A percentile compares a stretch with the other conserved stretches of the same genome.
Evolutionary conservation across 2,329 filamentous ascomycete species (phyloP).

Genomic region (Penicillium hesseltinei): DNA sequence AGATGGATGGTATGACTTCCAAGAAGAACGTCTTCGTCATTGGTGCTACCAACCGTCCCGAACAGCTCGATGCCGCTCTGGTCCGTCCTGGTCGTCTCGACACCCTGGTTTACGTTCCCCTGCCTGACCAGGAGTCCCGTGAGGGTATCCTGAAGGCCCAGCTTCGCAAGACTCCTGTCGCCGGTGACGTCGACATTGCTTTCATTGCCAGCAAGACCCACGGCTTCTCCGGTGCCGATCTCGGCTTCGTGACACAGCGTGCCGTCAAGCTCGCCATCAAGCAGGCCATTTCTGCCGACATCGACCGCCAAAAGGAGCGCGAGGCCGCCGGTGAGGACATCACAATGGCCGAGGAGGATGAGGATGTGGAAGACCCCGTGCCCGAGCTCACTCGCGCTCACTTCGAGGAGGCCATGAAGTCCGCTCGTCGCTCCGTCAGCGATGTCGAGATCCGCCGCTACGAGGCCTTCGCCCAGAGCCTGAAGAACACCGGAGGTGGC

Average conservation of each 20-base stretch:
- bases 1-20: slow-evolving; percentile 99
- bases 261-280: slow-evolving; percentile 99
- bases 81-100: slow-evolving; percentile 98
- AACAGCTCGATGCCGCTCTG: slow-evolving; percentile 96
- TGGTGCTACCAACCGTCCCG: slow-evolving; percentile 95
- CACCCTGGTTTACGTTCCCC: slow-evolving; percentile 95
- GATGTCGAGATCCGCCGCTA: slow-evolving; percentile 98
- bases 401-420: slow-evolving; percentile 98
- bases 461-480: slow-evolving; percentile 96
- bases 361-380: slow-evolving; percentile 77
- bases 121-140: slow-evolving; percentile 88
- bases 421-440: slow-evolving; percentile 86
- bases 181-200: slow-evolving; percentile 78
- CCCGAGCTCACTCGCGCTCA: slow-evolving; percentile 93
- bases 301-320: slow-evolving; percentile 84
- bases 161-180: slow-evolving; percentile 95
- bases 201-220: slow-evolving; percentile 97
- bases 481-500: slow-evolving; percentile 96
- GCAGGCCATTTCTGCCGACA: slow-evolving; percentile 84
- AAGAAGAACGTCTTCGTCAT: slow-evolving; percentile 99
- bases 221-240: slow-evolving; percentile 98
- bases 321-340: slow-evolving; percentile 74
- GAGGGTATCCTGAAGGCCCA: slow-evolving; percentile 89
- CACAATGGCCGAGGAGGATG: slow-evolving; percentile 71
- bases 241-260: slow-evolving; percentile 97